Conservation (phyloP, 1,284 basidiomycete species). For the Pseudozyma hubeiensis region DNA sequence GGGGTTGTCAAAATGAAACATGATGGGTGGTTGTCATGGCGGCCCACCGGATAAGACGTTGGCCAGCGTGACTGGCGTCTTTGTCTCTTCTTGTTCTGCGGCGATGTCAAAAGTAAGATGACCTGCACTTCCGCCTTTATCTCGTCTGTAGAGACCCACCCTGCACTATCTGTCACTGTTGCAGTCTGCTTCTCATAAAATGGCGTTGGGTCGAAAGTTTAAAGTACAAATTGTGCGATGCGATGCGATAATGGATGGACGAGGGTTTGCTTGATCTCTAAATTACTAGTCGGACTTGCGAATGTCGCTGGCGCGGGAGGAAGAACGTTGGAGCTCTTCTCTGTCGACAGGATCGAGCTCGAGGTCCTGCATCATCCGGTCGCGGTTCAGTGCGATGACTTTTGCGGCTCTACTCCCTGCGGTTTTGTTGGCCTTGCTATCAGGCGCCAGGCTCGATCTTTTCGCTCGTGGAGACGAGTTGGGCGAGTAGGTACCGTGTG, state of each 20-base stretch:
- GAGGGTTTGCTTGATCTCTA: no score
- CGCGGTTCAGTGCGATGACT: constrained; percentile 23
- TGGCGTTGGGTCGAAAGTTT: background rate
- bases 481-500: constrained; percentile 6
- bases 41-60: no score
- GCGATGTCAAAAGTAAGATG: no score
- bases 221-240: constrained; percentile 21
- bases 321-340: constrained; percentile 36
- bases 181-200: no score
- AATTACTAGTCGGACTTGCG: constrained; percentile 39
- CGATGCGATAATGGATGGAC: constrained; percentile 5
- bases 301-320: constrained; percentile 32
- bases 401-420: constrained; percentile 46
- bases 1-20: no score
- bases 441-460: constrained; percentile 5
- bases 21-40: no score
- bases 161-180: no score
- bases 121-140: no score
- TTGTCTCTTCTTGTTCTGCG: no score
- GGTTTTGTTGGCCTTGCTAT: constrained; percentile 13
- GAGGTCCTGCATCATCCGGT: constrained; percentile 41
- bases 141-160: no score
- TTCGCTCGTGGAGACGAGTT: constrained; percentile 24
- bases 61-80: no score
- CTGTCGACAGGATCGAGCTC: constrained; percentile 42